Conservation (phyloP, 371 early-diverging fungal genomes). For the Apophysomyces elegans region DNA sequence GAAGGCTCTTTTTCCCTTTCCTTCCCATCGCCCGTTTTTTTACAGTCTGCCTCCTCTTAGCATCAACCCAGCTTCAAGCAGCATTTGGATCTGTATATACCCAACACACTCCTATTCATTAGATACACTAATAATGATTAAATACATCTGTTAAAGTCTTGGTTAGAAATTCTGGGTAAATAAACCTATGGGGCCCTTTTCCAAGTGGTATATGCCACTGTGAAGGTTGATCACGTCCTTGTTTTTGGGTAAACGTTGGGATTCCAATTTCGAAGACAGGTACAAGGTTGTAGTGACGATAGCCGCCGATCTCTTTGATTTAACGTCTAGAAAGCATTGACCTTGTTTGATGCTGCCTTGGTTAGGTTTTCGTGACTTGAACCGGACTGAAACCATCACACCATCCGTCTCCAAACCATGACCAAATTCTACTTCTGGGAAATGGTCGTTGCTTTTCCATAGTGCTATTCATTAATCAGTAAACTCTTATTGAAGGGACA, state of each 20-base stretch:
- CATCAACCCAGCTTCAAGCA: no score
- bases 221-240: neutral
- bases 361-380: slow-evolving; percentile 2
- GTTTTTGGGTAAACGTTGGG: neutral
- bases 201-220: neutral
- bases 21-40: no score
- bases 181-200: neutral
- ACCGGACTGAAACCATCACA: neutral
- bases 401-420: neutral
- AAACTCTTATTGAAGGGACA: neutral
- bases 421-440: neutral
- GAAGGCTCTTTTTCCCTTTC: no score
- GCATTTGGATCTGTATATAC: no score
- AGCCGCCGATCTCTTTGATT: neutral
- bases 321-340: no score
- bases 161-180: no score
- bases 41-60: no score
- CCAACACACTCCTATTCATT: no score
- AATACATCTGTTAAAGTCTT: no score
- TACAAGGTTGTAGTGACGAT: neutral
- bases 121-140: no score
- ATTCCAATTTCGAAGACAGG: neutral
- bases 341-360: neutral
- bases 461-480: neutral
- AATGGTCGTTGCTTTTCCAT: neutral